These are phyloP conservation scores for Eragrostis tef DNA, from an alignment of 202 grass and related monocot species.

Conservation along the genomic window DNA sequence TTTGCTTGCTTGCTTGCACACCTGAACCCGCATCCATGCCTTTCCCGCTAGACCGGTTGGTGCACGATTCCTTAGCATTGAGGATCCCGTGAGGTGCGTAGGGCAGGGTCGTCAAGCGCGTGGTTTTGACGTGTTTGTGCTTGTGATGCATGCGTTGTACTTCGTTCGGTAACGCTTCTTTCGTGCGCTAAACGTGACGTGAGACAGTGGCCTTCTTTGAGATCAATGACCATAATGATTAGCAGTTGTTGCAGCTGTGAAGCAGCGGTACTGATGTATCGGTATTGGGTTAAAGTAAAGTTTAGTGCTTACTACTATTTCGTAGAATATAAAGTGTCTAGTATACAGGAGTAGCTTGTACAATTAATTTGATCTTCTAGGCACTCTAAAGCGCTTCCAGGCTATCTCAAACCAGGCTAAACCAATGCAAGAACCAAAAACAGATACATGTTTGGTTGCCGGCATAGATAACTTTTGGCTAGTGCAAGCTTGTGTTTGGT, in stretches of 20 bases:
- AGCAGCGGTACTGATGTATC: background rate
- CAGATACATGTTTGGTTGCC: no score
- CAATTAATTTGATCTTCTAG: no score
- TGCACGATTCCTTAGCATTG: conserved; percentile 19
- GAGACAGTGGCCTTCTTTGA: conserved; percentile 32
- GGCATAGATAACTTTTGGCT: no score
- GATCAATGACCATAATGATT: conserved; percentile 44
- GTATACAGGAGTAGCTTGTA: background rate
- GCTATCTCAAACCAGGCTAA: no score
- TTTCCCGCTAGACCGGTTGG: conserved; percentile 24
- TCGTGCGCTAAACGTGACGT: conserved; percentile 49
- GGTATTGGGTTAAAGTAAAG: background rate
- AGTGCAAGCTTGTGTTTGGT: no score
- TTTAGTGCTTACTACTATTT: background rate
- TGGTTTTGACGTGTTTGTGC: conserved; percentile 37
- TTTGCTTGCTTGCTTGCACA: conserved; percentile 35
- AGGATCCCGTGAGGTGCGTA: conserved; percentile 13
- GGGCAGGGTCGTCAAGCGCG: conserved; percentile 42
- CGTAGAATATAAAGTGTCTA: background rate
- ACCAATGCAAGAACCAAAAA: no score
- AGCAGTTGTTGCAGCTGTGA: conserved; percentile 28
- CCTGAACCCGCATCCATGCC: conserved; percentile 31
- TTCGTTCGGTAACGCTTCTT: conserved; percentile 42
- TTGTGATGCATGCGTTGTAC: conserved; percentile 9
- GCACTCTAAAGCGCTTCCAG: no score